Evolutionary conservation across 805 yeast species (phyloP).

Genomic region (Saccharomycopsis sp.): DNA sequence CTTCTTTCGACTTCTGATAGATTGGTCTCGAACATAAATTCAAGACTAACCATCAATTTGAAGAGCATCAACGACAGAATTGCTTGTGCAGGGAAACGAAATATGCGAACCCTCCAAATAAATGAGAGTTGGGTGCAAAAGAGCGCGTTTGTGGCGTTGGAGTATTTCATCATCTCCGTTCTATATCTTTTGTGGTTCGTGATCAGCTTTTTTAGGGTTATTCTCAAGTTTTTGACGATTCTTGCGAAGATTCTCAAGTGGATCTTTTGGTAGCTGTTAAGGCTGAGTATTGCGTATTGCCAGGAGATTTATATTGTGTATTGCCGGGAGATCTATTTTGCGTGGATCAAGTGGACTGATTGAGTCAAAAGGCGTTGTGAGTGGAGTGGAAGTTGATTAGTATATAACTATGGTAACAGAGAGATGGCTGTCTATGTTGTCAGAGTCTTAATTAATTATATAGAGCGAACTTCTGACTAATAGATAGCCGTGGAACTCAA

Average conservation of each 20-base stretch:
- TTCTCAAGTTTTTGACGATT: not conserved
- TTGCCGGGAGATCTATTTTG: no score
- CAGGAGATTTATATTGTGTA: no score
- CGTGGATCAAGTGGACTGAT: no score
- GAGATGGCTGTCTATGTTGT: no score
- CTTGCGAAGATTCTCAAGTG: slow-evolving; percentile 9
- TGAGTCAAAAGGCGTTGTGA: no score
- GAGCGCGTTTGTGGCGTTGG: slow-evolving; percentile 6
- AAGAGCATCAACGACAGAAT: slow-evolving; percentile 16
- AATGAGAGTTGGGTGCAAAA: slow-evolving; percentile 8
- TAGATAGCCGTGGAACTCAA: no score
- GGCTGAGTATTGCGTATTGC: no score
- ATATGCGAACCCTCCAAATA: not conserved
- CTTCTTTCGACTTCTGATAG: slow-evolving; percentile 17
- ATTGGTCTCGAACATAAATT: slow-evolving; percentile 14
- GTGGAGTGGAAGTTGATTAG: no score
- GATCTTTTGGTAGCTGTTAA: slow-evolving; percentile 30
- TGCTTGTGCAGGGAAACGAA: not conserved
- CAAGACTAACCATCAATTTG: slow-evolving; percentile 11
- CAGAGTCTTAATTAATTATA: no score
- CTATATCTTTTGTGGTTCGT: slow-evolving; percentile 16
- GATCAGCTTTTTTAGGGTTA: slow-evolving; percentile 10
- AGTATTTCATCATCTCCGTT: slow-evolving; percentile 14
- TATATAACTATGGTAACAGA: no score
- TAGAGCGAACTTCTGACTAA: no score